Base-by-base conservation (phyloP, 495 filamentous ascomycete species). In the Hypoxylon fuscum region DNA sequence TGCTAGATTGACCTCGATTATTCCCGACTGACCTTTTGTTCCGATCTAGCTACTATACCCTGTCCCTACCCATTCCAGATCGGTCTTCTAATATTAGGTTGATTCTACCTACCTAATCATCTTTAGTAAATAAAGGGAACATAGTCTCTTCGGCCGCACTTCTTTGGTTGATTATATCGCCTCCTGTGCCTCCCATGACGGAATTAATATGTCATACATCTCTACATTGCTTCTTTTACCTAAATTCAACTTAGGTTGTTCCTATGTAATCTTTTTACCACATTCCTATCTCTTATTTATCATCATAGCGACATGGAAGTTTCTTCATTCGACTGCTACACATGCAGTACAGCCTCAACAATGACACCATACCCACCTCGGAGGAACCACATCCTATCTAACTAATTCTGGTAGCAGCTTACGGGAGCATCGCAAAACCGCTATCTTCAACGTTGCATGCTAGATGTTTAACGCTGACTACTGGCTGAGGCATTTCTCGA, bases 1-100 rank as follows among this genome's bases (percentile, higher is more conserved):
- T 66, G 53, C 48, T 44, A 57, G 57, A 66, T 66, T 62, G 58
- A 66, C 57, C 42, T 37, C 63, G 41, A 53, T 61, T 62, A 60
- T 66, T 61, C 35, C 56, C 56, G 56, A 53, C 45, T 43, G 25
- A 50, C 37, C 31, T 49, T 55, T 54, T 51, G 15, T 51, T 45
- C 55, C 62, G 55, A 65, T 59, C 49, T 45, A n/a, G 41, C 56
- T 56, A 10, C 15, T 40, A 18, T 52, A 6, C 40, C 7, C 7
- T 43, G 14, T 23, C 37, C 44, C 32, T 11, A 15, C 32, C 35
- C n/a, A 51, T 51, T 65, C 55, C 20, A 55, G 50, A 61, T 48
- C 41, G 47, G 38, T 48, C 53, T 62, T 61, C 43, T 66, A 57
- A 60, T 51, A 60, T 61, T 53, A 66, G 40, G 31, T 60, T 47